Conservation (phyloP, 495 filamentous ascomycete species). For the Penicillium waksmanii region DNA sequence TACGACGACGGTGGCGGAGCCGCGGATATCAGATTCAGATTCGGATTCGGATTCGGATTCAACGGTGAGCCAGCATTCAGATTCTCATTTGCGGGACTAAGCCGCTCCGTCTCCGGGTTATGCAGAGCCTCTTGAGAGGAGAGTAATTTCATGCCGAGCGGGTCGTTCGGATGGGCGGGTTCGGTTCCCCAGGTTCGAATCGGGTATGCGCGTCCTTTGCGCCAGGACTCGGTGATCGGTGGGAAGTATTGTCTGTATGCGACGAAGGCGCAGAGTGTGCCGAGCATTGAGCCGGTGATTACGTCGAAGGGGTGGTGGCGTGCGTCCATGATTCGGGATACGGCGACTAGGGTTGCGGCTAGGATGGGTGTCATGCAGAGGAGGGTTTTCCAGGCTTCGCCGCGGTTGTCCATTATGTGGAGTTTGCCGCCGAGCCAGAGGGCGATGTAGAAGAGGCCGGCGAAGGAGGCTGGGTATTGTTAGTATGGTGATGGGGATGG, state of each 20-base stretch:
- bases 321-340: conserved; percentile 71
- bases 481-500: background rate
- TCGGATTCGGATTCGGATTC: background rate
- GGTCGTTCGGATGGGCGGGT: conserved; percentile 32
- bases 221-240: conserved; percentile 55
- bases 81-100: conserved; percentile 16
- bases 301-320: conserved; percentile 91
- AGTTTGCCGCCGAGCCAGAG: conserved; percentile 59
- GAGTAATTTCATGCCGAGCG: conserved; percentile 17
- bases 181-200: conserved; percentile 62
- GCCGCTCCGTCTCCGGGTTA: conserved; percentile 38
- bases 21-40: too few species aligned
- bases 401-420: conserved; percentile 66
- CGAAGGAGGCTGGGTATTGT: conserved; percentile 59
- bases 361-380: conserved; percentile 65
- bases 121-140: conserved; percentile 34
- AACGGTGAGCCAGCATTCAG: conserved; percentile 15
- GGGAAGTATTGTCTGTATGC: conserved; percentile 63
- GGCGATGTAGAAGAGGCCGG: conserved; percentile 80
- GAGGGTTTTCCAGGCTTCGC: conserved; percentile 74
- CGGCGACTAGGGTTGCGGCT: conserved; percentile 57
- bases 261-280: conserved; percentile 50
- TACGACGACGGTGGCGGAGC: conserved; percentile 4
- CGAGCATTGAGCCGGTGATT: conserved; percentile 73
- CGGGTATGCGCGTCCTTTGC: conserved; percentile 64